Evolutionary conservation across 2,329 filamentous ascomycete genomes (phyloP), one percentile per base, ranked within the genome.

Genomic region (Monilinia vaccinii-corymbosi): DNA sequence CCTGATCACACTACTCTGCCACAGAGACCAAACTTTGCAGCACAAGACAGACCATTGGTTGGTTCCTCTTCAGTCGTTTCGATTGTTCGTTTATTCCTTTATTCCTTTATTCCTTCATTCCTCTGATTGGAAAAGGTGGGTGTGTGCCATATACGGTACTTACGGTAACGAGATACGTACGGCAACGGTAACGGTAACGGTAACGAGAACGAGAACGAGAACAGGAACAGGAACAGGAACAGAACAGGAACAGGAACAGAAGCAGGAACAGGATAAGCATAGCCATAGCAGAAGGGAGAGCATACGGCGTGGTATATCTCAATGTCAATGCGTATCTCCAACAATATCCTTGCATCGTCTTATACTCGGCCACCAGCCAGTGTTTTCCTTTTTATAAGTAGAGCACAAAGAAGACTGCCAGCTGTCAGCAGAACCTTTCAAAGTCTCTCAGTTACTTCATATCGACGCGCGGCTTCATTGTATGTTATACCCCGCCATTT

Each of bases 241-340:
- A 34, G 10, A 11, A 34, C 32, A 34, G 32, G 32, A n/a, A 42
- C 10, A 42, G 36, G 4, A n/a, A n/a, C n/a, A 18, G 36, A 11
- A 14, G 10, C 11, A 3, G 16, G 42, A 3, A 45, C 2, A 45
- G n/a, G n/a, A 23, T 23, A 45, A 45, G n/a, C n/a, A 23, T 38
- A 38, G 31, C 31, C 31, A 34, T 18, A 36, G 13, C 32, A 36
- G 1, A 50, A 28, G 25, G 25, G 25, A 51, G n/a, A 28, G 34
- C 34, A 52, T 31, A 42, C 36, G 50, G 36, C 38, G 48, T 51
- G 18, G 32, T 51, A 32, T 51, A n/a, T 53, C n/a, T 32, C 42
- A 13, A 25, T 50, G 62, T 62, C 67, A 67, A 72, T 72, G 69
- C 69, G 67, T 68, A 58, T 67, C 63, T 61, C 67, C 42, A 67